Conservation (phyloP, 1,284 basidiomycete species). For the Ganoderma multipileum region DNA sequence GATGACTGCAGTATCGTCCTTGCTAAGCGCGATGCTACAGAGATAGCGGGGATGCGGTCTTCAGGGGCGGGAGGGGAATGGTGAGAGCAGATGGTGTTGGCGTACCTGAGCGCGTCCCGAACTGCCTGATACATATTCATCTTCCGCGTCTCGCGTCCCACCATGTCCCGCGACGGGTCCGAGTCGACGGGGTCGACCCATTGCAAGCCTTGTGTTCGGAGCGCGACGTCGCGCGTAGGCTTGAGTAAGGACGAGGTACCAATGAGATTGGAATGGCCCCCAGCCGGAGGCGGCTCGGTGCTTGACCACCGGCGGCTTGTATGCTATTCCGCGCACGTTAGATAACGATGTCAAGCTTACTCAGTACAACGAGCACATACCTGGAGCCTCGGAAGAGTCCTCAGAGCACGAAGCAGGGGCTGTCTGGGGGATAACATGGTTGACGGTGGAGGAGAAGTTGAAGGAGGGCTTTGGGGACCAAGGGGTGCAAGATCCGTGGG, state of each 20-base stretch:
- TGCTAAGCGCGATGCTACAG: slow-evolving; percentile 78
- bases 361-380: slow-evolving; percentile 21
- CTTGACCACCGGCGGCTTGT: slow-evolving; percentile 54
- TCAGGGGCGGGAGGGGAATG: slow-evolving; percentile 15
- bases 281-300: slow-evolving; percentile 72
- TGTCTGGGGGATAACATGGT: slow-evolving; percentile 36
- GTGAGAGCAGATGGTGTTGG: not conserved
- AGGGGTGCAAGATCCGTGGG: slow-evolving; percentile 30
- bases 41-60: slow-evolving; percentile 5
- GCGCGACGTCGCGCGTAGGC: slow-evolving; percentile 68
- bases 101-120: slow-evolving; percentile 85
- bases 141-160: slow-evolving; percentile 86
- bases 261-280: slow-evolving; percentile 74
- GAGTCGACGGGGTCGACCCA: slow-evolving; percentile 71
- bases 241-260: slow-evolving; percentile 69
- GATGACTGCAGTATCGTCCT: slow-evolving; percentile 87
- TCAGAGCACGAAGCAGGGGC: slow-evolving; percentile 26
- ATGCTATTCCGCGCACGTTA: slow-evolving; percentile 10
- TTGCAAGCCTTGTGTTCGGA: slow-evolving; percentile 73
- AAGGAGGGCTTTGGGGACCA: slow-evolving; percentile 8
- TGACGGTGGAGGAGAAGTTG: slow-evolving; percentile 26
- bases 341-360: slow-evolving; percentile 6
- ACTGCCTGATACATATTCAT: slow-evolving; percentile 93
- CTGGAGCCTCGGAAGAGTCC: slow-evolving; percentile 20
- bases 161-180: slow-evolving; percentile 51